These are phyloP conservation scores for Beta corolliflora DNA, from an alignment of 179 eudicot species.

Conservation along the genomic window DNA sequence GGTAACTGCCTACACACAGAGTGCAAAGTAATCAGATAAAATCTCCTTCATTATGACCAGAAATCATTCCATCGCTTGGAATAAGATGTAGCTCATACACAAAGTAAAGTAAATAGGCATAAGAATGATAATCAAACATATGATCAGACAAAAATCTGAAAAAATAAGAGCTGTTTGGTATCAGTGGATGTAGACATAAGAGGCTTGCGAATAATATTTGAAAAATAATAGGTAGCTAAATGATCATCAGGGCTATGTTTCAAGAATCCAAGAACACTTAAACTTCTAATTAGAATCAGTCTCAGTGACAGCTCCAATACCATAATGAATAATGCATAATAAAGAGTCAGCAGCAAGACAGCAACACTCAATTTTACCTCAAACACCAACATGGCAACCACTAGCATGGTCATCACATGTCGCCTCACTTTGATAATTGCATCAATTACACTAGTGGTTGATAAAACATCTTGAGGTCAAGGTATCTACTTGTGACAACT, in stretches of 20 bases:
- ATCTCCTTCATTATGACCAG: background rate
- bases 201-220: background rate
- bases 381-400: background rate
- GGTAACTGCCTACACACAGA: constrained; percentile 87
- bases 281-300: background rate
- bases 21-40: constrained; percentile 30
- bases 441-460: too few species aligned
- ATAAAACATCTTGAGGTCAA: background rate
- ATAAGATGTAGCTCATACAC: background rate
- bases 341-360: background rate
- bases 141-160: background rate
- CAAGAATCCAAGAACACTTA: background rate
- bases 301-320: background rate
- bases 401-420: background rate
- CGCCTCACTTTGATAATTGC: too few species aligned
- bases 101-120: background rate
- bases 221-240: background rate
- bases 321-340: background rate
- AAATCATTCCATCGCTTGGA: background rate
- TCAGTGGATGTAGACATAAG: background rate
- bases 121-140: background rate
- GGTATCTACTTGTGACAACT: background rate
- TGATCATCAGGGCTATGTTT: background rate
- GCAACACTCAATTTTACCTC: background rate
- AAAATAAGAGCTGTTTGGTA: background rate